A percentile compares a stretch with the other conserved stretches of the same genome.
These are phyloP conservation scores for Blastobotrys persicus DNA, from an alignment of 1,139 yeast genomes.

Conservation along the genomic window DNA sequence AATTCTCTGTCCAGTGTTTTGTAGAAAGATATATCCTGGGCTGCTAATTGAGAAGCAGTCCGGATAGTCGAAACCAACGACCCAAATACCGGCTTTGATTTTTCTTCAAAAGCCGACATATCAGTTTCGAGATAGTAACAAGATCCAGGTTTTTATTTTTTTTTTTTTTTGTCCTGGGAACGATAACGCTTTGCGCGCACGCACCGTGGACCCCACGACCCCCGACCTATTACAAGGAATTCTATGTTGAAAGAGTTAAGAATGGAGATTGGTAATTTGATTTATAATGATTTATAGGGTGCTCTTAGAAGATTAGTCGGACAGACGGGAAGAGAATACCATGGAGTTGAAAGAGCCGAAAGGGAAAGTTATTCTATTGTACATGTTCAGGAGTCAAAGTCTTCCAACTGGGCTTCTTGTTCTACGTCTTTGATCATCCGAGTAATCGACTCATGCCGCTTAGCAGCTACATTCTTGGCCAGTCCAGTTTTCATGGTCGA, in stretches of 20 bases:
- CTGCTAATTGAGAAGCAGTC: constrained; percentile 67
- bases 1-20: constrained; percentile 60
- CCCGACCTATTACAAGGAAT: too few relatives aligned
- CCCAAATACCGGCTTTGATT: constrained; percentile 25
- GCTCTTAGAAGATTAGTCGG: too few relatives aligned
- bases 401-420: constrained; percentile 18
- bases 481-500: constrained; percentile 34
- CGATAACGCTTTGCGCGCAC: background rate
- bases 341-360: too few relatives aligned
- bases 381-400: constrained; percentile 2
- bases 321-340: background rate
- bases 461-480: constrained; percentile 30
- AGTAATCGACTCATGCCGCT: constrained; percentile 32
- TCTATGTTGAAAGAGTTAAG: too few relatives aligned
- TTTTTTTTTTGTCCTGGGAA: background rate
- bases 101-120: constrained; percentile 19
- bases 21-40: constrained; percentile 77
- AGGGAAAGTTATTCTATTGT: background rate
- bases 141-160: too few relatives aligned
- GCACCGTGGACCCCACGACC: too few relatives aligned
- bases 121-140: background rate
- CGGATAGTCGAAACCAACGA: constrained; percentile 49
- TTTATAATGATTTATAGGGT: too few relatives aligned
- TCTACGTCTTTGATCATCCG: constrained; percentile 24
- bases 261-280: too few relatives aligned